These are phyloP conservation scores for Funneliformis mosseae DNA, from an alignment of 192 early-diverging fungal species.

Conservation along the genomic window DNA sequence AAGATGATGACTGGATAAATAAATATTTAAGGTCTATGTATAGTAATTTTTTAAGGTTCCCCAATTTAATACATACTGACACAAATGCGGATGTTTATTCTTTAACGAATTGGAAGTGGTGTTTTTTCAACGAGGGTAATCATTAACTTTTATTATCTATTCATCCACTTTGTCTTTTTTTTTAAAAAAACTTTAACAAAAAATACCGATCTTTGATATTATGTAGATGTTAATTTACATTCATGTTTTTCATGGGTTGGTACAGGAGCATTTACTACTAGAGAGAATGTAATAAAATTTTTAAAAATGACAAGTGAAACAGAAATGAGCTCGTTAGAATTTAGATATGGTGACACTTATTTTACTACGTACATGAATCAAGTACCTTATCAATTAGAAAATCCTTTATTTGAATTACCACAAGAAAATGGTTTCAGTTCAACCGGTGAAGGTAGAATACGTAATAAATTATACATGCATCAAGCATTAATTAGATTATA, in stretches of 20 bases:
- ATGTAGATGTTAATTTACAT: constrained; percentile 51
- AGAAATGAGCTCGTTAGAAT: constrained; percentile 51
- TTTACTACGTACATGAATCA: constrained; percentile 59
- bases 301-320: constrained; percentile 48
- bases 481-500: constrained; percentile 46
- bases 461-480: constrained; percentile 57
- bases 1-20: constrained; percentile 56
- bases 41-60: constrained; percentile 58
- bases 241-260: constrained; percentile 54
- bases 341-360: constrained; percentile 58
- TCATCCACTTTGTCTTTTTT: not conserved
- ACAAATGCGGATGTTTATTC: constrained; percentile 51
- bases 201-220: not conserved
- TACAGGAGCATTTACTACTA: constrained; percentile 53
- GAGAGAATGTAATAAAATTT: constrained; percentile 51
- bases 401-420: constrained; percentile 45
- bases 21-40: constrained; percentile 53
- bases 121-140: constrained; percentile 56
- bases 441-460: constrained; percentile 44
- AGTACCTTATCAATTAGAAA: constrained; percentile 55
- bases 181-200: not conserved
- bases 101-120: constrained; percentile 57
- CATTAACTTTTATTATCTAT: constrained; percentile 15
- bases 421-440: constrained; percentile 49
- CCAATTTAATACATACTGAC: constrained; percentile 57